Conservation (phyloP, 2,329 filamentous ascomycete species). For the Calonectria pseudoreteaudii region DNA sequence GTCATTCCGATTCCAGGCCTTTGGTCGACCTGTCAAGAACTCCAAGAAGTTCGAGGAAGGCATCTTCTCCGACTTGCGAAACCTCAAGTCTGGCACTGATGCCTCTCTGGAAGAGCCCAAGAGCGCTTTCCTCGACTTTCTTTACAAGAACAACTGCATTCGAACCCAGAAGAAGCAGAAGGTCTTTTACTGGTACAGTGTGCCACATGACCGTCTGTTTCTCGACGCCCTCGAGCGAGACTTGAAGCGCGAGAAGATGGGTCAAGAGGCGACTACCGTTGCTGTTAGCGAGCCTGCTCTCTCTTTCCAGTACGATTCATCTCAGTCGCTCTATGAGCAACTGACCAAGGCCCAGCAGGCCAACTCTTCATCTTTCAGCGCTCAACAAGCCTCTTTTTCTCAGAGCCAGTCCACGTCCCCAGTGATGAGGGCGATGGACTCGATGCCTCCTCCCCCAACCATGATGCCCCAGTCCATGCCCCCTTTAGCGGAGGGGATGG, state of each 20-base stretch:
- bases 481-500: constrained; percentile 73
- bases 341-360: constrained; percentile 99
- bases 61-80: constrained; percentile 98
- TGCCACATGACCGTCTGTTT: constrained; percentile 96
- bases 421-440: constrained; percentile 89
- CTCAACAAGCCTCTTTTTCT: constrained; percentile 76
- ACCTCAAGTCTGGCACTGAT: constrained; percentile 97
- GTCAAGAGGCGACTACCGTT: constrained; percentile 95
- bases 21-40: constrained; percentile 98
- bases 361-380: constrained; percentile 96
- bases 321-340: constrained; percentile 98
- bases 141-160: constrained; percentile 99
- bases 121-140: constrained; percentile 96
- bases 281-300: constrained; percentile 96
- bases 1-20: constrained; percentile 98
- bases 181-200: constrained; percentile 99
- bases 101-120: constrained; percentile 98
- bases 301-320: constrained; percentile 99
- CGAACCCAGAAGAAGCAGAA: constrained; percentile 99
- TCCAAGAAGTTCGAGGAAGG: constrained; percentile 99
- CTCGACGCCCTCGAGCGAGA: constrained; percentile 97
- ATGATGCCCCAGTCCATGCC: constrained; percentile 75
- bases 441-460: constrained; percentile 91
- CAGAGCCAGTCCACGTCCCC: constrained; percentile 89
- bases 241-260: constrained; percentile 99